Evolutionary conservation across 2,329 filamentous ascomycete genomes (phyloP).

Genomic region (Fusarium coffeatum): DNA sequence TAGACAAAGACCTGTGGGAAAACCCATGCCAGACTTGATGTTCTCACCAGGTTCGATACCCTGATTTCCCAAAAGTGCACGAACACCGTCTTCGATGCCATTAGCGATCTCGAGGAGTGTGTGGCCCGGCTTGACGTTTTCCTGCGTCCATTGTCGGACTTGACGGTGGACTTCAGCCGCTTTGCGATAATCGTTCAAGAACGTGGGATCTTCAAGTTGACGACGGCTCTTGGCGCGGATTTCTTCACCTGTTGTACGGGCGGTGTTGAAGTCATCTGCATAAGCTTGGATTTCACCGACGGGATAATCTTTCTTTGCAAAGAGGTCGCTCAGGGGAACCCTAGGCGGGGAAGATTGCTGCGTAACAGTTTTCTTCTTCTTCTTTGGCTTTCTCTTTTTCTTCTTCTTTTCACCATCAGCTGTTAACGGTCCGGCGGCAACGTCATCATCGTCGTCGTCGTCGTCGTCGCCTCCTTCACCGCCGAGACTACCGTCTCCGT

Average conservation of each 20-base stretch:
- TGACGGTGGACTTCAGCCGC: slow-evolving; percentile 85
- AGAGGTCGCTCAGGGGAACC: slow-evolving; percentile 49
- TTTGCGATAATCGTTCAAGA: slow-evolving; percentile 80
- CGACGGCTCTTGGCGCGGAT: slow-evolving; percentile 36
- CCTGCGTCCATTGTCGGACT: slow-evolving; percentile 82
- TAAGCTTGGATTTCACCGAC: slow-evolving; percentile 48
- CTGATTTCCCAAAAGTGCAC: slow-evolving; percentile 77
- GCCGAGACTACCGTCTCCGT: slow-evolving; percentile 57
- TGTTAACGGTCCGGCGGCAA: slow-evolving; percentile 39
- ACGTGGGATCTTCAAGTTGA: slow-evolving; percentile 55
- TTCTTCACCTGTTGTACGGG: slow-evolving; percentile 44
- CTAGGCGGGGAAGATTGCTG: slow-evolving; percentile 51
- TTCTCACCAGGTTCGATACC: slow-evolving; percentile 80
- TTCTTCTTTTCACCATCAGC: slow-evolving; percentile 41
- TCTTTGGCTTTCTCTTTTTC: slow-evolving; percentile 44
- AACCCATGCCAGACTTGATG: slow-evolving; percentile 80
- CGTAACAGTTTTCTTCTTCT: slow-evolving; percentile 44
- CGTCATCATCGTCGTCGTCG: slow-evolving; percentile 45
- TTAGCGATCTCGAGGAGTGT: slow-evolving; percentile 80
- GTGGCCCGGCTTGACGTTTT: slow-evolving; percentile 81
- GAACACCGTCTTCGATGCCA: slow-evolving; percentile 82
- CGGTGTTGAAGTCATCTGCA: slow-evolving; percentile 30
- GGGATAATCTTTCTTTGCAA: slow-evolving; percentile 46
- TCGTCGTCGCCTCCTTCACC: slow-evolving; percentile 48
- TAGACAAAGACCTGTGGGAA: slow-evolving; percentile 83